Evolutionary conservation across 495 filamentous ascomycete genomes (phyloP).

Genomic region (Podospora fimiseda): DNA sequence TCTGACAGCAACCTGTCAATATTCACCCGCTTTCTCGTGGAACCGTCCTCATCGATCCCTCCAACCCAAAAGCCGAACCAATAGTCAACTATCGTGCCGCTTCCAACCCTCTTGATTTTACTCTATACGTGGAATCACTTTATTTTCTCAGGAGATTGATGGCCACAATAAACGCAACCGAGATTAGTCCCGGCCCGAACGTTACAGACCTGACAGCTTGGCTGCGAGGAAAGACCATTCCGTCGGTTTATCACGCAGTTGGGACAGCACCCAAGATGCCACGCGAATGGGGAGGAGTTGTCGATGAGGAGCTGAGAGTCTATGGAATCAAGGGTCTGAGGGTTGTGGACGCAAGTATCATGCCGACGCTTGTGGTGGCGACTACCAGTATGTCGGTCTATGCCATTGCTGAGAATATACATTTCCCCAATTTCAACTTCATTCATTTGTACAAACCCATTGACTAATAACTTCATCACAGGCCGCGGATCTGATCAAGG

Average conservation of each 20-base stretch:
- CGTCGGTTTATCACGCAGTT: constrained; percentile 33
- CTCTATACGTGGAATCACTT: constrained; percentile 30
- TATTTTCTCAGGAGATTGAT: constrained; percentile 34
- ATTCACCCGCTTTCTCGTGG: constrained; percentile 38
- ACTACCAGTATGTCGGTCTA: constrained; percentile 36
- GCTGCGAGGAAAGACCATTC: constrained; percentile 19
- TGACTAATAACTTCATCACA: not conserved
- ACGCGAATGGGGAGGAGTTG: constrained; percentile 43
- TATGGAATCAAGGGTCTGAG: constrained; percentile 32
- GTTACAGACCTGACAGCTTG: constrained; percentile 21
- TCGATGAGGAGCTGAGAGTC: constrained; percentile 32
- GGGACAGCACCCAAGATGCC: constrained; percentile 41
- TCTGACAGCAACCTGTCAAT: constrained; percentile 27
- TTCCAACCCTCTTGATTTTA: constrained; percentile 37
- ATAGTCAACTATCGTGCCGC: constrained; percentile 38
- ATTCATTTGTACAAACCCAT: no score
- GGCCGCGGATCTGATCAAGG: constrained; percentile 4
- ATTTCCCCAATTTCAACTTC: not conserved
- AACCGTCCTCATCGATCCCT: constrained; percentile 36
- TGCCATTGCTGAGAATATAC: constrained; percentile 29
- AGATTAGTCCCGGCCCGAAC: constrained; percentile 25
- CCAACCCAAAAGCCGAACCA: constrained; percentile 29
- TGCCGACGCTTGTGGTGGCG: constrained; percentile 27
- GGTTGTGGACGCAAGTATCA: constrained; percentile 37
- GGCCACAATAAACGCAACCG: constrained; percentile 15